Percentiles rank a stretch among this genome's conserved stretches.
phyloP scores from a whole-genome alignment of 768 basidiomycete species.

The Lactarius vividus region DNA sequence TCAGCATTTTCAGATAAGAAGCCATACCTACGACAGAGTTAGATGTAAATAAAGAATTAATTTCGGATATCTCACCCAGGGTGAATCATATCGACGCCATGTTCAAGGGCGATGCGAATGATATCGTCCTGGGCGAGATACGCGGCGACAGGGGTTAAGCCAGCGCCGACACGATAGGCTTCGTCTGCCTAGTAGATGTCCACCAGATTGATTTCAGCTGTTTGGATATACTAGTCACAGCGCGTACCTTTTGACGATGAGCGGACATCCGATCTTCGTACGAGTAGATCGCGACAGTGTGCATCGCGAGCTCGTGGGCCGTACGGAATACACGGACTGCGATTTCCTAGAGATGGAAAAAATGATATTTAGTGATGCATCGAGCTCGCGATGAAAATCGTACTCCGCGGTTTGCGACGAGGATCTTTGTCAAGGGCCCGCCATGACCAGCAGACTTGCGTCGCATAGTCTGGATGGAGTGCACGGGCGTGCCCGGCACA shows the following conservation, averaged over 20 bases:
- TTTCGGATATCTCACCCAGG: slow-evolving; percentile 62
- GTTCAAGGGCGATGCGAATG: slow-evolving; percentile 92
- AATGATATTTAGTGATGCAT: slow-evolving; percentile 5
- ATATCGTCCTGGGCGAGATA: slow-evolving; percentile 98
- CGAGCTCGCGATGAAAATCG: slow-evolving; percentile 34
- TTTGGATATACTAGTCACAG: neutral
- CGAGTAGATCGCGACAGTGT: slow-evolving; percentile 98
- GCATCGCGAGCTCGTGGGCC: slow-evolving; percentile 98
- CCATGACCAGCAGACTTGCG: slow-evolving; percentile 88
- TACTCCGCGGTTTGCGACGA: slow-evolving; percentile 91
- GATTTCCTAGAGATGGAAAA: slow-evolving; percentile 69
- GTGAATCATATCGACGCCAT: slow-evolving; percentile 99
- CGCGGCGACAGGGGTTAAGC: slow-evolving; percentile 92
- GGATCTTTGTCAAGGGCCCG: slow-evolving; percentile 86
- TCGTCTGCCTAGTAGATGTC: slow-evolving; percentile 75
- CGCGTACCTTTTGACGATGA: slow-evolving; percentile 90
- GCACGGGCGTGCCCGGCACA: slow-evolving; percentile 80
- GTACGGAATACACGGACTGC: slow-evolving; percentile 98
- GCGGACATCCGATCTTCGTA: slow-evolving; percentile 95
- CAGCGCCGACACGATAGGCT: slow-evolving; percentile 97
- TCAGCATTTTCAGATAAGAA: slow-evolving; percentile 96
- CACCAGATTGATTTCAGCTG: neutral
- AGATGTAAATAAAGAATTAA: neutral
- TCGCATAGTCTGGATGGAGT: slow-evolving; percentile 88
- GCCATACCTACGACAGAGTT: slow-evolving; percentile 64